A percentile compares a stretch with the other conserved stretches of the same genome.
Evolutionary conservation across 2,329 filamentous ascomycete genomes (phyloP).

Genomic region (Pezicula rhizophila): DNA sequence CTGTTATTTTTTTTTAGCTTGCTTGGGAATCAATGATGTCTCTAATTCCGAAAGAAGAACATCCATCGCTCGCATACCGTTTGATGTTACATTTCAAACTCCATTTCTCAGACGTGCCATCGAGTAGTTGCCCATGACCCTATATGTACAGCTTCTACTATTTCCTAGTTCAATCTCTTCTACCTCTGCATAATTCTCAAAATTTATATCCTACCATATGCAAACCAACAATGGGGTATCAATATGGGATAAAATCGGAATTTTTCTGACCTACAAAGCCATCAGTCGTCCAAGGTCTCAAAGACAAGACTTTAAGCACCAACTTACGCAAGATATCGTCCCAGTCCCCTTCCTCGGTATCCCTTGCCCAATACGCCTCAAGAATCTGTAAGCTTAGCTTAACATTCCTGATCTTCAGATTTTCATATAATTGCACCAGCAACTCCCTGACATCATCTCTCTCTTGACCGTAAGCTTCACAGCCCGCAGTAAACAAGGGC

Average conservation of each 20-base stretch:
- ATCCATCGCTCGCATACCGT: no score
- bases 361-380: slow-evolving; percentile 27
- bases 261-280: slow-evolving; percentile 4
- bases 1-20: no score
- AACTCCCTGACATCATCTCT: slow-evolving; percentile 28
- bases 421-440: slow-evolving; percentile 30
- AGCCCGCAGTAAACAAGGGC: slow-evolving; percentile 36
- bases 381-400: slow-evolving; percentile 34
- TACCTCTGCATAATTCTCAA: no score
- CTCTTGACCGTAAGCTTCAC: slow-evolving; percentile 32
- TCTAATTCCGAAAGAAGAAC: no score
- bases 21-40: no score
- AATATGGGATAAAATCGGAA: slow-evolving; percentile 13
- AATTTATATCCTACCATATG: background rate
- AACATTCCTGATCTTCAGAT: slow-evolving; percentile 35
- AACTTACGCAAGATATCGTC: slow-evolving; percentile 31
- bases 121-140: no score
- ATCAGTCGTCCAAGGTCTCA: background rate
- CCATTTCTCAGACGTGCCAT: no score
- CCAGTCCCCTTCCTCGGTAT: slow-evolving; percentile 30
- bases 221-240: background rate
- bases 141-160: no score
- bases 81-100: no score
- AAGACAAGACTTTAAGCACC: background rate
- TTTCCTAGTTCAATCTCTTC: no score